phyloP scores from a whole-genome alignment of 2,329 filamentous ascomycete genomes.

The Magnaporthiopsis incrustans region DNA sequence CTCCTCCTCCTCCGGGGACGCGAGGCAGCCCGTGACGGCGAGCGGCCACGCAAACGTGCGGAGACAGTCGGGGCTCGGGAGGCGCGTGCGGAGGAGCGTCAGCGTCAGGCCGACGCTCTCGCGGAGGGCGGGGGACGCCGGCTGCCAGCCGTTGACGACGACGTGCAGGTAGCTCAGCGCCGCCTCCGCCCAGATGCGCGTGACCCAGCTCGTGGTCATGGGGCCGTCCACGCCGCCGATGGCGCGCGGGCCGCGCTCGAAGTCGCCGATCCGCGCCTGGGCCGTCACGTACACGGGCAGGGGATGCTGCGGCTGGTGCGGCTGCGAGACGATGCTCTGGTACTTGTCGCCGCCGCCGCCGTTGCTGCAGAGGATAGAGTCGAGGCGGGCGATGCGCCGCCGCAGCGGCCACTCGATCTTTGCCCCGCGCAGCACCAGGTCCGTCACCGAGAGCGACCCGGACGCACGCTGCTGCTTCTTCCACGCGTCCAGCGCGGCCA shows the following conservation, averaged over 20 bases:
- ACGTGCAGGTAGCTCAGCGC: constrained; percentile 38
- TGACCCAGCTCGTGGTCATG: constrained; percentile 10
- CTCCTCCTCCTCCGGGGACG: constrained; percentile 29
- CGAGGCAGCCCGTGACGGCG: constrained; percentile 27
- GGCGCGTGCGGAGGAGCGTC: constrained; percentile 11
- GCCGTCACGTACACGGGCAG: neutral
- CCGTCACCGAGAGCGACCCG: constrained; percentile 35
- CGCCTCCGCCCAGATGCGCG: constrained; percentile 39
- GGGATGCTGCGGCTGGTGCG: neutral
- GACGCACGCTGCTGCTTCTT: constrained; percentile 37
- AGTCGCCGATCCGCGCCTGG: neutral
- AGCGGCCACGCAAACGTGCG: constrained; percentile 28
- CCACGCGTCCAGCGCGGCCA: constrained; percentile 45
- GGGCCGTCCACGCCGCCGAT: constrained; percentile 1
- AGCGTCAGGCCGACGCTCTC: constrained; percentile 14
- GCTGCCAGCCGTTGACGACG: constrained; percentile 44
- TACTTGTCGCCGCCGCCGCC: neutral
- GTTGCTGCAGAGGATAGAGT: neutral
- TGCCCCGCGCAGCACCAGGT: constrained; percentile 37
- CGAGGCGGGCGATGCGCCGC: constrained; percentile 22
- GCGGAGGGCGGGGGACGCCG: constrained; percentile 16
- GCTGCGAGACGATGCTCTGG: neutral
- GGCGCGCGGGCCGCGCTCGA: neutral
- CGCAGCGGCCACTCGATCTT: constrained; percentile 31
- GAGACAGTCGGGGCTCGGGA: constrained; percentile 21